phyloP scores from a whole-genome alignment of 306 rosid species.

The Rosa rugosa region DNA sequence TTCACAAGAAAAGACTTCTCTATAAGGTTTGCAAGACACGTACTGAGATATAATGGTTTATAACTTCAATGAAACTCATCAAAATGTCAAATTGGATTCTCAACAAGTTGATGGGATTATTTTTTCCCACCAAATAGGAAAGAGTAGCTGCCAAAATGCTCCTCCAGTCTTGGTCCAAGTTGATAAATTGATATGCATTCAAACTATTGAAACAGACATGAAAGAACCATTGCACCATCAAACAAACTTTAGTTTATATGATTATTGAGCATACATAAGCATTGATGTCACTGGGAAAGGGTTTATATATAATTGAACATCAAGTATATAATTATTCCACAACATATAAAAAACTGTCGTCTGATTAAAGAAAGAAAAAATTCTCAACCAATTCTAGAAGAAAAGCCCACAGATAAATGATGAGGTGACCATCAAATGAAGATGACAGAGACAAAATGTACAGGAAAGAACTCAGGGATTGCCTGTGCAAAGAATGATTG shows the following conservation, averaged over 20 bases:
- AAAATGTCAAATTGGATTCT: not conserved
- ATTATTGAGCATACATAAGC: not conserved
- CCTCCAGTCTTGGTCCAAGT: not conserved
- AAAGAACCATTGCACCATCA: not conserved
- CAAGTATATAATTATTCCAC: constrained; percentile 20
- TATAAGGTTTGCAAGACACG: not conserved
- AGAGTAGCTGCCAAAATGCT: not conserved
- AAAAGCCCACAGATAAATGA: constrained; percentile 37
- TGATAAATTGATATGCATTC: not conserved
- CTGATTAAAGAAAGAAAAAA: constrained; percentile 25
- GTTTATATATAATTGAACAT: not conserved
- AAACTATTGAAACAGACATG: not conserved
- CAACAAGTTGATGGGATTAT: not conserved
- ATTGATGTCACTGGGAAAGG: not conserved
- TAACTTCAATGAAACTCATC: not conserved
- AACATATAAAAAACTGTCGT: constrained; percentile 10
- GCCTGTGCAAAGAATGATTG: constrained; percentile 89
- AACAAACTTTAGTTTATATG: not conserved
- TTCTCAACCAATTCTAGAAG: constrained; percentile 31
- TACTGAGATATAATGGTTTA: not conserved
- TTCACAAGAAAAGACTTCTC: constrained; percentile 4
- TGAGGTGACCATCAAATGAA: constrained; percentile 35
- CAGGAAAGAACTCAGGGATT: constrained; percentile 45
- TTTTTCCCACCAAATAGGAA: not conserved
- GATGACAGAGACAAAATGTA: constrained; percentile 41